A percentile compares a stretch with the other conserved stretches of the same genome.
Conservation (phyloP, 805 yeast species). For the Tetrapisispora nanseiensis region DNA sequence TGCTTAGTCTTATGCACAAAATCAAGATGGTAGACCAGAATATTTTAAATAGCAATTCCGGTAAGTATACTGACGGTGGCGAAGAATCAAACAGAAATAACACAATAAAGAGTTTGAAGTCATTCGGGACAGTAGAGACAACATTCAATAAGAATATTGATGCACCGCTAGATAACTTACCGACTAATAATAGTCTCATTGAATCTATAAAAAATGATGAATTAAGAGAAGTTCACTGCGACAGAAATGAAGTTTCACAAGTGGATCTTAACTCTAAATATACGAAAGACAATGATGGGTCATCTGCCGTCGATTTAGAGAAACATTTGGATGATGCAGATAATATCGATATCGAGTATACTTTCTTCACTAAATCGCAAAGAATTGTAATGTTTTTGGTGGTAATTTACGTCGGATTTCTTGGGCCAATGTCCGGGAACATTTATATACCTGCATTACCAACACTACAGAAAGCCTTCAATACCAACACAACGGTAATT, state of each 20-base stretch:
- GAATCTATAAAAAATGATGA: neutral
- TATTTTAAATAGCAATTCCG: neutral
- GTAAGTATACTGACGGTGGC: neutral
- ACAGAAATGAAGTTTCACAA: neutral
- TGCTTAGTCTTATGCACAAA: no score
- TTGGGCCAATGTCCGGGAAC: conserved; percentile 50
- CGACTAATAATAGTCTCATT: neutral
- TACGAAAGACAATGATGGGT: neutral
- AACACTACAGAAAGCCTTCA: conserved; percentile 33
- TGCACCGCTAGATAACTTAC: neutral
- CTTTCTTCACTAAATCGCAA: conserved; percentile 26
- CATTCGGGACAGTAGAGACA: neutral
- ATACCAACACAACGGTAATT: conserved; percentile 34
- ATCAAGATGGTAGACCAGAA: neutral
- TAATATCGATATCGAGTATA: conserved; percentile 1
- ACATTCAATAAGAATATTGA: neutral
- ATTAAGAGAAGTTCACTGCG: neutral
- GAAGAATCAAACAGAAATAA: neutral
- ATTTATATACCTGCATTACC: conserved; percentile 49
- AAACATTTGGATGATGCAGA: neutral
- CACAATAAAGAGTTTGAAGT: conserved; percentile 1
- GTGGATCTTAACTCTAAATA: no score
- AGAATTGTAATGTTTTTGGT: conserved; percentile 29
- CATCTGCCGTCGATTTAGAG: neutral
- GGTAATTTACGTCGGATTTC: conserved; percentile 40